Conservation (phyloP, 2,329 filamentous ascomycete species). For the Colletotrichum phormii region DNA sequence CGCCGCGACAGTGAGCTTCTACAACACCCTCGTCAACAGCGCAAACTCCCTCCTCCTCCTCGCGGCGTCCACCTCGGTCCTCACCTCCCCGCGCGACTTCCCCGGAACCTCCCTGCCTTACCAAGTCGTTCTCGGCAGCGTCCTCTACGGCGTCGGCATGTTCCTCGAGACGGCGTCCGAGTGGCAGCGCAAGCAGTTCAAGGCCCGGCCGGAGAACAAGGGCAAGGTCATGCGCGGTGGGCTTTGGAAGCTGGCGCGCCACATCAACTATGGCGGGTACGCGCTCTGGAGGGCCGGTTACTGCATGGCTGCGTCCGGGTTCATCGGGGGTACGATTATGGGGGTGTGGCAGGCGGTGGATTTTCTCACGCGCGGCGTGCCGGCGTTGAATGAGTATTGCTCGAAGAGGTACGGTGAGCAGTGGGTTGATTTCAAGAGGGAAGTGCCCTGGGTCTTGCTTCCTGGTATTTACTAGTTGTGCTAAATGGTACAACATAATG, state of each 20-base stretch:
- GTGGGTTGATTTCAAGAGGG: constrained; percentile 52
- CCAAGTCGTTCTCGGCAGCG: constrained; percentile 58
- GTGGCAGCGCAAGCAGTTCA: constrained; percentile 62
- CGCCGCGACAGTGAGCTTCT: constrained; percentile 57
- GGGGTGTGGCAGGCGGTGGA: constrained; percentile 45
- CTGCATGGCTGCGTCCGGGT: constrained; percentile 49
- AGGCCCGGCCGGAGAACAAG: constrained; percentile 48
- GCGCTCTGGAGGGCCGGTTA: constrained; percentile 48
- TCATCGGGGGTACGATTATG: constrained; percentile 47
- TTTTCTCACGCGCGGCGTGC: constrained; percentile 46
- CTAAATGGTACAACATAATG: neutral
- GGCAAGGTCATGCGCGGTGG: constrained; percentile 52
- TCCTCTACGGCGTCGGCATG: constrained; percentile 63
- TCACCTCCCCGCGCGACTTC: constrained; percentile 40
- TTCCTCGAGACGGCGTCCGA: constrained; percentile 66
- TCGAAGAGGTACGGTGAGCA: constrained; percentile 49
- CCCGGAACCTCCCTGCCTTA: constrained; percentile 39
- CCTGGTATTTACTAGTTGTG: constrained; percentile 49
- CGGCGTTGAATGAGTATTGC: constrained; percentile 52
- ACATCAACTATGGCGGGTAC: constrained; percentile 56
- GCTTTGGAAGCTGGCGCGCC: constrained; percentile 52
- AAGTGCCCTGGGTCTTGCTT: constrained; percentile 50
- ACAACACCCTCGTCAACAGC: constrained; percentile 68
- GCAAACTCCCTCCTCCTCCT: constrained; percentile 66
- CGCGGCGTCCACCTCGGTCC: constrained; percentile 57